These are phyloP conservation scores for Xerocomellus chrysenteron DNA, from an alignment of 768 basidiomycete species.

Conservation along the genomic window DNA sequence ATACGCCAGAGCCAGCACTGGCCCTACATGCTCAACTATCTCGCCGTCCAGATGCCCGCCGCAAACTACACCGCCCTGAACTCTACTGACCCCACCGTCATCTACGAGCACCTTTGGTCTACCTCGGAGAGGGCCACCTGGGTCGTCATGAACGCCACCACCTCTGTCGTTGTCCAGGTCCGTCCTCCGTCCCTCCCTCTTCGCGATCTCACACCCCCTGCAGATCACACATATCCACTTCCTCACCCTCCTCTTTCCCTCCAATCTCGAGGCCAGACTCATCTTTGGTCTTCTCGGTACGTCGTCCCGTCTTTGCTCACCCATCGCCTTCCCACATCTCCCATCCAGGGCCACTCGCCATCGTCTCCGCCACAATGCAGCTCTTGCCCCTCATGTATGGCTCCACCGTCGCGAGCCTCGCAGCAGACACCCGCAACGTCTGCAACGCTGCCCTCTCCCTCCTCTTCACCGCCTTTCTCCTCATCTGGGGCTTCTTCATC, in stretches of 20 bases:
- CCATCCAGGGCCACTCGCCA: constrained; percentile 72
- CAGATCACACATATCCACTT: constrained; percentile 98
- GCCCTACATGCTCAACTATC: constrained; percentile 96
- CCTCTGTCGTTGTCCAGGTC: constrained; percentile 84
- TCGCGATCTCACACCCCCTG: not conserved
- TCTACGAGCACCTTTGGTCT: constrained; percentile 52
- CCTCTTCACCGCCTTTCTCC: constrained; percentile 84
- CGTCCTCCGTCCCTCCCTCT: constrained; percentile 18
- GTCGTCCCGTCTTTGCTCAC: constrained; percentile 11
- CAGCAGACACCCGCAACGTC: constrained; percentile 82
- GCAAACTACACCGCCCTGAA: constrained; percentile 11
- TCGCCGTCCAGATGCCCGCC: constrained; percentile 66
- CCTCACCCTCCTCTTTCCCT: constrained; percentile 92
- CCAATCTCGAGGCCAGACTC: constrained; percentile 79
- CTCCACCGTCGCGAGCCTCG: constrained; percentile 45
- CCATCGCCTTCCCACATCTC: not conserved
- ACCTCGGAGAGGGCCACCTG: constrained; percentile 67
- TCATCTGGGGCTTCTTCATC: constrained; percentile 91
- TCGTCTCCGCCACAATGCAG: constrained; percentile 81
- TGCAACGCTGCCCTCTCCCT: constrained; percentile 97
- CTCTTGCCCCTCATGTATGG: constrained; percentile 62
- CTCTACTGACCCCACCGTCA: constrained; percentile 23
- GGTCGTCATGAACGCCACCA: constrained; percentile 85
- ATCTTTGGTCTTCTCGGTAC: constrained; percentile 81
- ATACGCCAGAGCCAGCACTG: constrained; percentile 66